Percentiles rank a stretch among this genome's conserved stretches.
These are phyloP conservation scores for Tricholoma terreum DNA, from an alignment of 768 basidiomycete species.

Conservation along the genomic window DNA sequence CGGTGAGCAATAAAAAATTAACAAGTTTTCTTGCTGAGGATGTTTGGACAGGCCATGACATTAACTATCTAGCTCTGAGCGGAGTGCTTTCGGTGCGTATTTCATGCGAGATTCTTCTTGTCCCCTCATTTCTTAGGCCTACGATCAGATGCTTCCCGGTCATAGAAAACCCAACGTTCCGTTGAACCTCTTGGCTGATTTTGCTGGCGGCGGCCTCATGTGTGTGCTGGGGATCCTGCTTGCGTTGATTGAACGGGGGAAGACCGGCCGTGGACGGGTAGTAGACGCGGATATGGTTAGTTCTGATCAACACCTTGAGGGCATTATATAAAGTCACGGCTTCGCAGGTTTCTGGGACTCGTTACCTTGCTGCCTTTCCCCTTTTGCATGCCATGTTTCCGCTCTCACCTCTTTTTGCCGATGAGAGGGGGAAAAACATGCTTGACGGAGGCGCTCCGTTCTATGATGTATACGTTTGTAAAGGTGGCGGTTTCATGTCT, in stretches of 20 bases:
- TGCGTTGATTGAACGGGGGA: conserved; percentile 65
- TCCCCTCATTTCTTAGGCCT: background rate
- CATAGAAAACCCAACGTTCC: conserved; percentile 66
- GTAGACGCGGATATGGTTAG: conserved; percentile 75
- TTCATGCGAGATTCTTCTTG: background rate
- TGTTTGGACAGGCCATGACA: conserved; percentile 61
- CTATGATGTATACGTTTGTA: conserved; percentile 71
- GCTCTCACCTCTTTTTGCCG: conserved; percentile 34
- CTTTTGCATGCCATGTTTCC: conserved; percentile 45
- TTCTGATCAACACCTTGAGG: background rate
- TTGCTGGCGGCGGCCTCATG: conserved; percentile 76
- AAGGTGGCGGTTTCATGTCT: conserved; percentile 72
- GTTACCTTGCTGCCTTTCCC: conserved; percentile 74
- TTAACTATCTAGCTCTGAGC: conserved; percentile 81
- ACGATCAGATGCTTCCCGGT: conserved; percentile 63
- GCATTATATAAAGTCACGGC: background rate
- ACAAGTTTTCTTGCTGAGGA: background rate
- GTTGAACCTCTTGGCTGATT: conserved; percentile 75
- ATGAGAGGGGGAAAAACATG: conserved; percentile 51
- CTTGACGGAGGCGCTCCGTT: conserved; percentile 80
- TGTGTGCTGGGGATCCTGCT: conserved; percentile 73
- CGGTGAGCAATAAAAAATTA: conserved; percentile 37
- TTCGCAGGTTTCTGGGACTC: conserved; percentile 71
- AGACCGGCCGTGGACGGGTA: conserved; percentile 68
- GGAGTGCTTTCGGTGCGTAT: conserved; percentile 62